phyloP scores from a whole-genome alignment of 306 rosid genomes.

The Vicia villosa region DNA sequence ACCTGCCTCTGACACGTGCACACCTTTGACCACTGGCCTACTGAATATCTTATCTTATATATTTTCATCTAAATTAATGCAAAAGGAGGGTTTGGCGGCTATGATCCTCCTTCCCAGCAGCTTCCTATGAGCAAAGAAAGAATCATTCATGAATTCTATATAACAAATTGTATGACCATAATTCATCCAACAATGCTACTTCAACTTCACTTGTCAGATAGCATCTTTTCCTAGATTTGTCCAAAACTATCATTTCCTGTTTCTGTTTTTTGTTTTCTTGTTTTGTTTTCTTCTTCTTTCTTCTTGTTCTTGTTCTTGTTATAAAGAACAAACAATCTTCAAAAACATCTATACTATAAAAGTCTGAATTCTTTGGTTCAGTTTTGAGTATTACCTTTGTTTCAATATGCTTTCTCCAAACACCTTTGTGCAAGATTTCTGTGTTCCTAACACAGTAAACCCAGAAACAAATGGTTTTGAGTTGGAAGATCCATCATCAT shows the following conservation, averaged over 20 bases:
- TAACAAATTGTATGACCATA: constrained; percentile 6
- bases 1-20: neutral
- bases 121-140: constrained; percentile 4
- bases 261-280: constrained; percentile 13
- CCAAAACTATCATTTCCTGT: neutral
- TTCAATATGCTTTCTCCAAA: constrained; percentile 43
- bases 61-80: neutral
- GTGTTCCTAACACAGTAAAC: constrained; percentile 33
- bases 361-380: neutral
- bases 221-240: constrained; percentile 2
- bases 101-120: constrained; percentile 37
- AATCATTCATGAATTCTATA: neutral
- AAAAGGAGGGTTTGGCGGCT: constrained; percentile 38
- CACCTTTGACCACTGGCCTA: constrained; percentile 15
- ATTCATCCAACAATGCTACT: constrained; percentile 1
- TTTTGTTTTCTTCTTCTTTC: too few species aligned
- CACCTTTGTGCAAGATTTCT: constrained; percentile 41
- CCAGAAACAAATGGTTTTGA: constrained; percentile 32
- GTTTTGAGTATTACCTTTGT: neutral
- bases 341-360: neutral
- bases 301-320: too few species aligned
- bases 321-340: constrained; percentile 3
- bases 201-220: constrained; percentile 12
- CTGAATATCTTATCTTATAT: neutral
- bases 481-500: constrained; percentile 31